phyloP scores from a whole-genome alignment of 768 basidiomycete genomes.

The Porpolomopsis calyptriformis region DNA sequence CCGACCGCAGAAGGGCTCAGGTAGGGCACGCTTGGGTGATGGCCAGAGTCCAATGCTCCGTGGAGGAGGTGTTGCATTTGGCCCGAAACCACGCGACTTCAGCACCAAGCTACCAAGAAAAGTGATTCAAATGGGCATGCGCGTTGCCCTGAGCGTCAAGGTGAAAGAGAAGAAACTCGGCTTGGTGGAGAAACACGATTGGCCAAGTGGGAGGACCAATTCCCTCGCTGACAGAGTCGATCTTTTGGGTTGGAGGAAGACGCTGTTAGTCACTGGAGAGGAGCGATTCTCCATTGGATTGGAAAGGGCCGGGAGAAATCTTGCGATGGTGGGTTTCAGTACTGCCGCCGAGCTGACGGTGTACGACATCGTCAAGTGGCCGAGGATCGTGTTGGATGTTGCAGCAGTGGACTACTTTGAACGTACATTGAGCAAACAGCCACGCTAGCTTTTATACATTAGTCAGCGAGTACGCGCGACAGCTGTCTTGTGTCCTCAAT shows the following conservation, averaged over 20 bases:
- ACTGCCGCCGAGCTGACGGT: slow-evolving; percentile 61
- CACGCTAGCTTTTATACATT: neutral
- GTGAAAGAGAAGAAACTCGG: slow-evolving; percentile 65
- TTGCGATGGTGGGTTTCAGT: slow-evolving; percentile 55
- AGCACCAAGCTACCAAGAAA: slow-evolving; percentile 88
- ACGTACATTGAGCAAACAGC: slow-evolving; percentile 40
- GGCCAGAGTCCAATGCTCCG: slow-evolving; percentile 76
- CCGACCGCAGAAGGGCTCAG: slow-evolving; percentile 84
- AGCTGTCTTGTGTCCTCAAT: too few species aligned
- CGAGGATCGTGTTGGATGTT: slow-evolving; percentile 69
- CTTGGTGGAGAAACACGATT: slow-evolving; percentile 61
- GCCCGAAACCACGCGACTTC: slow-evolving; percentile 86
- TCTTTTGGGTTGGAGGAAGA: slow-evolving; percentile 56
- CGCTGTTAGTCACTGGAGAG: slow-evolving; percentile 67
- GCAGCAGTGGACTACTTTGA: slow-evolving; percentile 76
- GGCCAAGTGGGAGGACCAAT: slow-evolving; percentile 66
- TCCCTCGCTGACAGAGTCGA: slow-evolving; percentile 53
- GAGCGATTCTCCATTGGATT: slow-evolving; percentile 44
- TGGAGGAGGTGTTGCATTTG: slow-evolving; percentile 89
- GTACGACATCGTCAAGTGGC: slow-evolving; percentile 79
- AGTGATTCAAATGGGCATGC: slow-evolving; percentile 86
- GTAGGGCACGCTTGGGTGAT: slow-evolving; percentile 83
- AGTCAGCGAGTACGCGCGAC: neutral
- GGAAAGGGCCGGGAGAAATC: slow-evolving; percentile 54
- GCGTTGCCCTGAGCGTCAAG: slow-evolving; percentile 78